phyloP scores from a whole-genome alignment of 2,329 filamentous ascomycete species.

The Emmonsia crescens region DNA sequence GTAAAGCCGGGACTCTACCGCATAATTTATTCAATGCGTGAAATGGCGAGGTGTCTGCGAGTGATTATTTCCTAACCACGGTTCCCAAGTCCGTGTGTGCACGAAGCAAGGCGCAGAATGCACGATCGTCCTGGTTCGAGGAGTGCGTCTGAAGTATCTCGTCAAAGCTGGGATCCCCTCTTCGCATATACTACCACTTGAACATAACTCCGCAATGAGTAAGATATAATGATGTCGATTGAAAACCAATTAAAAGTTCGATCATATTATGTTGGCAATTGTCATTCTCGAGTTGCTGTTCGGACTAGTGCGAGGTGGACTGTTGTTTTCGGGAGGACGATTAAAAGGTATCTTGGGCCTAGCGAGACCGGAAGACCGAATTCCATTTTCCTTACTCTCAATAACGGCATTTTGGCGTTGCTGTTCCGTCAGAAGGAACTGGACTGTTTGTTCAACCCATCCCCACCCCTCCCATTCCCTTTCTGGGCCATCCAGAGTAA shows the following conservation, averaged over 20 bases:
- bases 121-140: neutral
- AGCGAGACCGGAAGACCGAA: neutral
- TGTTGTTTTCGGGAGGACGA: constrained; percentile 9
- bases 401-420: constrained; percentile 18
- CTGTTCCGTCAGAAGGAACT: constrained; percentile 43
- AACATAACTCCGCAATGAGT: neutral
- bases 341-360: neutral
- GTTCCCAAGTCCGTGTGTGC: neutral
- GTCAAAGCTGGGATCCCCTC: neutral
- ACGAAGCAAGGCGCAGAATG: neutral
- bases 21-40: neutral
- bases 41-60: neutral
- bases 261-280: constrained; percentile 37
- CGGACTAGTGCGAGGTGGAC: constrained; percentile 21
- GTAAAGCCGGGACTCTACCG: neutral
- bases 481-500: constrained; percentile 9
- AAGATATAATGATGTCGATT: too few species aligned
- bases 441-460: constrained; percentile 54
- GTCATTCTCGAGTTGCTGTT: constrained; percentile 33
- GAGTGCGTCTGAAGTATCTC: neutral
- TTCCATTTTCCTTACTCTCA: constrained; percentile 11
- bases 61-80: neutral
- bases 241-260: neutral
- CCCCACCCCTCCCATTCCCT: constrained; percentile 66
- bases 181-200: neutral